phyloP scores from a whole-genome alignment of 139 green algal species.

The Yamagishiella unicocca region DNA sequence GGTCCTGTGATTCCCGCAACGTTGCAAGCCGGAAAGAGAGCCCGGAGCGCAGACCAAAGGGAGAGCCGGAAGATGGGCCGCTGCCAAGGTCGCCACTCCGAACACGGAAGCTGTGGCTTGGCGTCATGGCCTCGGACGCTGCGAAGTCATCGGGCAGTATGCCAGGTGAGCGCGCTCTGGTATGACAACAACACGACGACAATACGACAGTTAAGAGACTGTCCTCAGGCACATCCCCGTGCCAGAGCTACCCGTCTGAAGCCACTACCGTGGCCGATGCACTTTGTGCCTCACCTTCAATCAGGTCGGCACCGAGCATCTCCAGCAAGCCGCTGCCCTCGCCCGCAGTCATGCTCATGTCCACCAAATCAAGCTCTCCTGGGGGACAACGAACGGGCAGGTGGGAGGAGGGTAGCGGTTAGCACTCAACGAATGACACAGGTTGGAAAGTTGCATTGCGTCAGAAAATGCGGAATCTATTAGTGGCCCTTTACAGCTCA shows the following conservation, averaged over 20 bases:
- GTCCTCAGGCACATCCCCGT: too few species aligned
- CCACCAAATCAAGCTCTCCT: constrained; percentile 38
- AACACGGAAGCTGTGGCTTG: constrained; percentile 33
- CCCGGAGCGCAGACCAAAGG: not conserved
- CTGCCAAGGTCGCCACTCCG: not conserved
- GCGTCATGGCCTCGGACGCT: constrained; percentile 22
- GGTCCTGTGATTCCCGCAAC: constrained; percentile 2
- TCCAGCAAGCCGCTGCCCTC: constrained; percentile 35
- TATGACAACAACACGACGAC: not conserved
- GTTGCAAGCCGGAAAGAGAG: constrained; percentile 4
- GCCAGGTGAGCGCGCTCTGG: too few species aligned
- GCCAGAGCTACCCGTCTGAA: too few species aligned
- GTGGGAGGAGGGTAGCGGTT: not conserved
- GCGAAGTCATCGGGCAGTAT: too few species aligned
- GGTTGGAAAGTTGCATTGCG: too few species aligned
- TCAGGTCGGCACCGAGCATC: constrained; percentile 33
- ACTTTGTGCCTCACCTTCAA: too few species aligned
- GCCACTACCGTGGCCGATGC: too few species aligned
- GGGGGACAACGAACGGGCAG: not conserved
- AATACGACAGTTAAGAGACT: not conserved
- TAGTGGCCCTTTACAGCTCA: too few species aligned
- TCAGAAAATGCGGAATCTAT: too few species aligned
- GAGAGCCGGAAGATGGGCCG: not conserved
- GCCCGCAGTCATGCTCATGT: constrained; percentile 6
- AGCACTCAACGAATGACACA: too few species aligned